These are phyloP conservation scores for Magnaporthiopsis incrustans DNA, from an alignment of 2,329 filamentous ascomycete species.

Conservation along the genomic window DNA sequence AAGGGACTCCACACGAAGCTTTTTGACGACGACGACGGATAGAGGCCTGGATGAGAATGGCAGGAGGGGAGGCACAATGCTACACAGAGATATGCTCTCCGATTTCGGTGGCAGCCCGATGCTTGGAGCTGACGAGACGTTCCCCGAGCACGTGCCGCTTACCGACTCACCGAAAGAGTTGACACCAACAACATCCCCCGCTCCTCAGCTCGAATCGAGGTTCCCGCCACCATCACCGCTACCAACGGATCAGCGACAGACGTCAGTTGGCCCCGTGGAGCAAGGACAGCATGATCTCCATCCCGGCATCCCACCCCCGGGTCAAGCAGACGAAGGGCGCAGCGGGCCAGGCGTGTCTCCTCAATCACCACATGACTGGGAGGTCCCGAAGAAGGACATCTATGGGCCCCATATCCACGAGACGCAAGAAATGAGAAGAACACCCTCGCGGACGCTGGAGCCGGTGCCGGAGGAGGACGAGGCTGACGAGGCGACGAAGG, in stretches of 20 bases:
- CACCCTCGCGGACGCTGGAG: slow-evolving; percentile 32
- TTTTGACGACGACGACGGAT: slow-evolving; percentile 8
- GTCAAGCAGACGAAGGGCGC: not conserved
- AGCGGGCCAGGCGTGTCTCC: not conserved
- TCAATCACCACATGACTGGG: not conserved
- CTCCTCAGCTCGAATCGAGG: not conserved
- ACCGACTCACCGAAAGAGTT: not conserved
- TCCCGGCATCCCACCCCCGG: not conserved
- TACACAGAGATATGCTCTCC: slow-evolving; percentile 10
- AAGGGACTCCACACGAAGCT: slow-evolving; percentile 13
- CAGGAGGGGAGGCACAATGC: slow-evolving; percentile 11
- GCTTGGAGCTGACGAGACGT: slow-evolving; percentile 16
- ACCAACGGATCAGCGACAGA: not conserved
- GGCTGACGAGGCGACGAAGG: slow-evolving; percentile 26
- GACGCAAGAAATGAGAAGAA: slow-evolving; percentile 5
- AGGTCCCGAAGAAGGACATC: not conserved
- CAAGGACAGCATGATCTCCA: not conserved
- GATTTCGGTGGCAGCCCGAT: slow-evolving; percentile 18
- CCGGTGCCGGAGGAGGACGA: slow-evolving; percentile 43
- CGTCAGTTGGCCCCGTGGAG: too few species aligned
- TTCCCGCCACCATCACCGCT: not conserved
- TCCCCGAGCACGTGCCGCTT: too few species aligned
- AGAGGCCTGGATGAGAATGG: slow-evolving; percentile 14
- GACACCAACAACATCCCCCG: slow-evolving; percentile 8
- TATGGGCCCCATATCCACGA: not conserved